These are phyloP conservation scores for Fusarium veterinarium DNA, from an alignment of 2,329 filamentous ascomycete genomes.

Conservation along the genomic window DNA sequence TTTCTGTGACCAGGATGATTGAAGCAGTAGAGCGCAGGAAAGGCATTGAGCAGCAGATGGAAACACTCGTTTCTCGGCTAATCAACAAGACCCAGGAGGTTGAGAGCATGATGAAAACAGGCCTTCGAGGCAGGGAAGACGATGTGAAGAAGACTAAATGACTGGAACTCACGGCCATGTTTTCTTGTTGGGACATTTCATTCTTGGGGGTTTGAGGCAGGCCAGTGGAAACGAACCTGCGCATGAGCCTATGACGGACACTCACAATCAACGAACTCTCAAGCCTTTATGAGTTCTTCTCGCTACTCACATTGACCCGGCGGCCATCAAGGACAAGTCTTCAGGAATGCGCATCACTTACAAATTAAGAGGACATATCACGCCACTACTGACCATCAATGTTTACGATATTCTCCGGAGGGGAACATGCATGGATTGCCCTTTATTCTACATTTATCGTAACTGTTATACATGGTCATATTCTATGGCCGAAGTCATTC, in stretches of 20 bases:
- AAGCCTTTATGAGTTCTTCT: background rate
- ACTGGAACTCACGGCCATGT: background rate
- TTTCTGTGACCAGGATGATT: conserved; percentile 33
- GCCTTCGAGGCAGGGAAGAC: conserved; percentile 43
- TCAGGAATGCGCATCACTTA: background rate
- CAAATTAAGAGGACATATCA: conserved; percentile 18
- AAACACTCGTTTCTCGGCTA: conserved; percentile 36
- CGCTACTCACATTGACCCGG: rapidly evolving
- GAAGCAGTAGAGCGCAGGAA: conserved; percentile 40
- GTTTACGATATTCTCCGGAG: conserved; percentile 19
- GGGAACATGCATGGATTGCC: conserved; percentile 39
- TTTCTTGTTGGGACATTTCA: background rate
- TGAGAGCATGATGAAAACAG: conserved; percentile 48
- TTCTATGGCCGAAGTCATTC: conserved; percentile 18
- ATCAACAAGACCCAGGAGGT: conserved; percentile 34
- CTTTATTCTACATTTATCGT: conserved; percentile 42
- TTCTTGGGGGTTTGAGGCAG: background rate
- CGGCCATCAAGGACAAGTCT: background rate
- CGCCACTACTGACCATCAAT: conserved; percentile 28
- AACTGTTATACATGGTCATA: conserved; percentile 39
- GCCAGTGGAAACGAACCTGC: background rate
- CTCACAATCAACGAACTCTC: background rate
- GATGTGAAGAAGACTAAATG: conserved; percentile 32
- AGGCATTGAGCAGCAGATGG: conserved; percentile 46
- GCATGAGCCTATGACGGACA: background rate